phyloP scores from a whole-genome alignment of 2,329 filamentous ascomycete species.

The Monilinia vaccinii-corymbosi region DNA sequence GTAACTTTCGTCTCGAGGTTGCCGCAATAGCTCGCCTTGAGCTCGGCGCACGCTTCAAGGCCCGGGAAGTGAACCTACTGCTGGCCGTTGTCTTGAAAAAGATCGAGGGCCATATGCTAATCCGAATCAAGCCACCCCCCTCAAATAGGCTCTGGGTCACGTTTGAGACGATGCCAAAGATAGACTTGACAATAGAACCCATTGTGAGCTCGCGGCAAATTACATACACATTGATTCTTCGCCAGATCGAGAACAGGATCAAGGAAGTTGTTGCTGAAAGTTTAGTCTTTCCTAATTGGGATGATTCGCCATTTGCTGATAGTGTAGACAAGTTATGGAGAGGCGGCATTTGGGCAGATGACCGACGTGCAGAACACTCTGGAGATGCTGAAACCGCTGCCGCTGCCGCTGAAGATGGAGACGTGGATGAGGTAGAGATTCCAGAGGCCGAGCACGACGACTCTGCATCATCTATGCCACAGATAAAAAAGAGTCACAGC shows the following conservation, averaged over 20 bases:
- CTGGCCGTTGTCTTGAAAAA: conserved; percentile 78
- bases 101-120: conserved; percentile 73
- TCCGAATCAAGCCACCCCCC: conserved; percentile 88
- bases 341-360: conserved; percentile 69
- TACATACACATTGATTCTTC: conserved; percentile 83
- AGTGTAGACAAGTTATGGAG: conserved; percentile 70
- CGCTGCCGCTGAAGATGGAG: conserved; percentile 36
- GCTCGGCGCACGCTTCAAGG: conserved; percentile 78
- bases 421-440: conserved; percentile 35
- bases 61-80: conserved; percentile 79
- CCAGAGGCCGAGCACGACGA: conserved; percentile 31
- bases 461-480: conserved; percentile 30
- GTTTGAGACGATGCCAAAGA: conserved; percentile 87
- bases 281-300: conserved; percentile 88
- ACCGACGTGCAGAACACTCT: conserved; percentile 37
- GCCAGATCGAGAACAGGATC: conserved; percentile 90
- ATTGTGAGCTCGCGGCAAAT: conserved; percentile 94
- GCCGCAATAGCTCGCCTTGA: conserved; percentile 91
- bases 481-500: conserved; percentile 48
- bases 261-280: conserved; percentile 91
- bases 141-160: conserved; percentile 96
- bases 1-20: conserved; percentile 82
- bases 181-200: conserved; percentile 90
- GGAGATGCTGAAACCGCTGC: conserved; percentile 32
- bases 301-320: conserved; percentile 84